phyloP scores from a whole-genome alignment of 305 asterid species.

The Euphrasia arctica region DNA sequence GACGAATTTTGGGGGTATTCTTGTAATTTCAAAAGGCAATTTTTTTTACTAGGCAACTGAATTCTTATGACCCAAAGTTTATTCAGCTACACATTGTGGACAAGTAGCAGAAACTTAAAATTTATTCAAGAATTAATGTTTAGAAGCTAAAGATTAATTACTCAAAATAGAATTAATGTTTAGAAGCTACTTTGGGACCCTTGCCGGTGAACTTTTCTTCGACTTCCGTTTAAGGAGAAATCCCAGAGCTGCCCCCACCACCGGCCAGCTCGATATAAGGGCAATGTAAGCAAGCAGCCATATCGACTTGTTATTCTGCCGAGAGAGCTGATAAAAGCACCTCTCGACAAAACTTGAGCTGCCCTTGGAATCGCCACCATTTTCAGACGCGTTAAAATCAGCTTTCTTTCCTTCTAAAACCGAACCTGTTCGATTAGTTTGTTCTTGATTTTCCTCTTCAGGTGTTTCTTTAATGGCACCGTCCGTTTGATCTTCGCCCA shows the following conservation, averaged over 20 bases:
- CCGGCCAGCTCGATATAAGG: slow-evolving; percentile 54
- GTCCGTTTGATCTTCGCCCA: slow-evolving; percentile 30
- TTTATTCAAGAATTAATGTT: no score
- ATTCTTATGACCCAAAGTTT: no score
- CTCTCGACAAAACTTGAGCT: slow-evolving; percentile 31
- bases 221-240: slow-evolving; percentile 42
- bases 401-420: slow-evolving; percentile 24
- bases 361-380: slow-evolving; percentile 9
- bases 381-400: slow-evolving; percentile 2
- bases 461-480: slow-evolving; percentile 23
- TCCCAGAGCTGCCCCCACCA: slow-evolving; percentile 51
- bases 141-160: no score
- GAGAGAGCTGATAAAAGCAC: slow-evolving; percentile 45
- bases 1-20: no score
- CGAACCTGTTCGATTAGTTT: slow-evolving; percentile 14
- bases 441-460: slow-evolving; percentile 29
- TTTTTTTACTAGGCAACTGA: no score
- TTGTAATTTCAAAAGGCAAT: no score
- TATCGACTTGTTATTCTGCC: slow-evolving; percentile 42
- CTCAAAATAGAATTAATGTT: no score
- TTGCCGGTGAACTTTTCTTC: slow-evolving; percentile 30
- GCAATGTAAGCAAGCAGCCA: slow-evolving; percentile 77
- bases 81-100: no score
- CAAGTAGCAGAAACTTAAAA: background rate
- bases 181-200: slow-evolving; percentile 23